A percentile compares a stretch with the other conserved stretches of the same genome.
Evolutionary conservation across 768 basidiomycete genomes (phyloP).

Genomic region (Leccinum variicolor): DNA sequence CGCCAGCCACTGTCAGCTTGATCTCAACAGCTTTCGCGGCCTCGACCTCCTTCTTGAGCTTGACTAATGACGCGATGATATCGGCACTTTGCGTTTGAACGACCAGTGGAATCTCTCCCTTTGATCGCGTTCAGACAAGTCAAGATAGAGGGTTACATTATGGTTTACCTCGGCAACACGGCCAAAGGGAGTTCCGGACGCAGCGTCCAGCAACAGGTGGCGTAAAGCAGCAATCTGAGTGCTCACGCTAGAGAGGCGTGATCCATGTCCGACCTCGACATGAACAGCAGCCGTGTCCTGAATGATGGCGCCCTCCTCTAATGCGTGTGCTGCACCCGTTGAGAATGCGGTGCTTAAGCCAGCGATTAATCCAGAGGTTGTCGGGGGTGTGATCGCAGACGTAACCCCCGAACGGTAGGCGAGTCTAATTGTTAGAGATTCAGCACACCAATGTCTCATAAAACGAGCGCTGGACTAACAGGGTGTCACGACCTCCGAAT

Average conservation of each 20-base stretch:
- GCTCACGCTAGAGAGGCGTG: slow-evolving; percentile 55
- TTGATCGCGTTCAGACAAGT: not conserved
- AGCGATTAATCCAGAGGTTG: slow-evolving; percentile 45
- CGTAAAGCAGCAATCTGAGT: slow-evolving; percentile 79
- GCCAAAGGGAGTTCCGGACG: slow-evolving; percentile 31
- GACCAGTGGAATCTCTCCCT: slow-evolving; percentile 75
- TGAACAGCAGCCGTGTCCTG: slow-evolving; percentile 63
- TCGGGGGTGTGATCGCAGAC: slow-evolving; percentile 55
- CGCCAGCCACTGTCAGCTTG: slow-evolving; percentile 63
- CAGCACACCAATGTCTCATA: not conserved
- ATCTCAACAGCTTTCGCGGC: slow-evolving; percentile 39
- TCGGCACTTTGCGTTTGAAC: slow-evolving; percentile 76
- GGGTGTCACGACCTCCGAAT: slow-evolving; percentile 56
- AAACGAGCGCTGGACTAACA: slow-evolving; percentile 36
- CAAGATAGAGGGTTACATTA: not conserved
- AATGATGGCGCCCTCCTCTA: slow-evolving; percentile 56
- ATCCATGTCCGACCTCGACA: slow-evolving; percentile 45
- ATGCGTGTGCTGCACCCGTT: slow-evolving; percentile 51
- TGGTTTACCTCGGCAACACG: slow-evolving; percentile 42
- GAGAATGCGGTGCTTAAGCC: slow-evolving; percentile 61
- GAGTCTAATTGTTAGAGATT: slow-evolving; percentile 41
- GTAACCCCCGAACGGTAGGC: slow-evolving; percentile 68
- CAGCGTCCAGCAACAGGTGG: slow-evolving; percentile 47
- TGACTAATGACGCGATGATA: slow-evolving; percentile 72
- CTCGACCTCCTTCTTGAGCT: slow-evolving; percentile 65